Evolutionary conservation across 2,329 filamentous ascomycete species (phyloP).

Genomic region (Arthrobotrys entomopaga): DNA sequence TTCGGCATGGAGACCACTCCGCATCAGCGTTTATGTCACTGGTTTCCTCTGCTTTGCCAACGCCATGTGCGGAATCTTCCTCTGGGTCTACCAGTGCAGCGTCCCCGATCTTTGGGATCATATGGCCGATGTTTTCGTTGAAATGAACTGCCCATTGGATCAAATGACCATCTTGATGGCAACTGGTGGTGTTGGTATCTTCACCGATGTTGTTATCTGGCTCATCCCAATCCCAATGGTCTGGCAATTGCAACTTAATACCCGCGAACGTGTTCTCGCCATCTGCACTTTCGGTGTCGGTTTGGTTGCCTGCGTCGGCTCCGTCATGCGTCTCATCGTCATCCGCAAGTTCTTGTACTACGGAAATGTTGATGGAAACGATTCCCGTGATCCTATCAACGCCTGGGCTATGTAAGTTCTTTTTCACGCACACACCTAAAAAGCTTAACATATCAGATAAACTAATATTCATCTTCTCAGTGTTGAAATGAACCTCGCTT

Average conservation of each 20-base stretch:
- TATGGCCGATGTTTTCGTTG: conserved; percentile 37
- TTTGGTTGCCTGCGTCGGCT: conserved; percentile 45
- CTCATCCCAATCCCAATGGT: conserved; percentile 53
- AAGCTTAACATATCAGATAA: neutral
- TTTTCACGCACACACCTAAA: neutral
- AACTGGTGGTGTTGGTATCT: conserved; percentile 49
- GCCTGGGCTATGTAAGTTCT: conserved; percentile 52
- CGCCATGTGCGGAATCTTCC: conserved; percentile 50
- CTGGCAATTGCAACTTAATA: conserved; percentile 52
- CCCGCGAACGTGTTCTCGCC: conserved; percentile 42
- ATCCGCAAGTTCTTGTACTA: conserved; percentile 50
- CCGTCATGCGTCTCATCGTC: conserved; percentile 39
- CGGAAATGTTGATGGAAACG: conserved; percentile 48
- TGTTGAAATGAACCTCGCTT: conserved; percentile 54
- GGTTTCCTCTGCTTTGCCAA: conserved; percentile 51
- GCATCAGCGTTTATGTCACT: conserved; percentile 48
- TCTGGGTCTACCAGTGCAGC: conserved; percentile 50
- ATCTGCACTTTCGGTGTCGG: conserved; percentile 51
- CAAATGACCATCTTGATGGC: conserved; percentile 54
- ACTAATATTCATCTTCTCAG: conserved; percentile 33
- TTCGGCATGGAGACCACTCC: conserved; percentile 45
- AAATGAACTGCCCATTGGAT: conserved; percentile 43
- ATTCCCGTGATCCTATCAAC: conserved; percentile 51
- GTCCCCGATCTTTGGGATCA: conserved; percentile 48
- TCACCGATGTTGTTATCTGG: conserved; percentile 51